These are phyloP conservation scores for Penicillium pancosmium DNA, from an alignment of 495 filamentous ascomycete species.

Conservation along the genomic window DNA sequence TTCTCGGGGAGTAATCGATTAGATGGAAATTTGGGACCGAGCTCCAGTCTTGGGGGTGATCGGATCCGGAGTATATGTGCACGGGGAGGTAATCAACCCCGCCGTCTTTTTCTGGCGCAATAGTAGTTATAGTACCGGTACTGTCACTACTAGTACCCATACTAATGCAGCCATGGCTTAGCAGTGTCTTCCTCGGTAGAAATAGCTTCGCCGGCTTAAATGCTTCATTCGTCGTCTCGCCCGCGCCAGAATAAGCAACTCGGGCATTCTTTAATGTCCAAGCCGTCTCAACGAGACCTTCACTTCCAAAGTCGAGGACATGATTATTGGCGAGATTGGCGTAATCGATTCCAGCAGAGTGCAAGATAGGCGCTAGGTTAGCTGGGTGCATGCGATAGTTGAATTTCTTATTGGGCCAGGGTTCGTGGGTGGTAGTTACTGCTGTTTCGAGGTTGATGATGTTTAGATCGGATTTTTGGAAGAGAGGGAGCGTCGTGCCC, in stretches of 20 bases:
- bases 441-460: constrained; percentile 50
- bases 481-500: constrained; percentile 37
- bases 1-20: constrained; percentile 35
- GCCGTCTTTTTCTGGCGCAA: no score
- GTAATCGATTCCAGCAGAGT: constrained; percentile 35
- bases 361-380: constrained; percentile 33
- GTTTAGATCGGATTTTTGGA: constrained; percentile 33
- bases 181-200: neutral
- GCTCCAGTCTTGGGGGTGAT: constrained; percentile 30
- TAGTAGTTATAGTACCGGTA: neutral
- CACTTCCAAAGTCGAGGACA: constrained; percentile 37
- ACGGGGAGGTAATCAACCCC: constrained; percentile 8
- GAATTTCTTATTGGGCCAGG: constrained; percentile 46
- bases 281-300: constrained; percentile 39
- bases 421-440: constrained; percentile 30
- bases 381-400: constrained; percentile 49
- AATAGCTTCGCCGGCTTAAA: constrained; percentile 15
- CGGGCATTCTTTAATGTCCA: constrained; percentile 26
- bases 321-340: constrained; percentile 46
- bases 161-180: neutral
- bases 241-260: constrained; percentile 31
- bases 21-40: constrained; percentile 31
- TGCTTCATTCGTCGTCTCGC: constrained; percentile 32
- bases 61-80: constrained; percentile 33
- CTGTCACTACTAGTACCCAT: neutral